A percentile compares a stretch with the other conserved stretches of the same genome.
Evolutionary conservation across 2,329 filamentous ascomycete genomes (phyloP).

Genomic region (Apiospora aurea): DNA sequence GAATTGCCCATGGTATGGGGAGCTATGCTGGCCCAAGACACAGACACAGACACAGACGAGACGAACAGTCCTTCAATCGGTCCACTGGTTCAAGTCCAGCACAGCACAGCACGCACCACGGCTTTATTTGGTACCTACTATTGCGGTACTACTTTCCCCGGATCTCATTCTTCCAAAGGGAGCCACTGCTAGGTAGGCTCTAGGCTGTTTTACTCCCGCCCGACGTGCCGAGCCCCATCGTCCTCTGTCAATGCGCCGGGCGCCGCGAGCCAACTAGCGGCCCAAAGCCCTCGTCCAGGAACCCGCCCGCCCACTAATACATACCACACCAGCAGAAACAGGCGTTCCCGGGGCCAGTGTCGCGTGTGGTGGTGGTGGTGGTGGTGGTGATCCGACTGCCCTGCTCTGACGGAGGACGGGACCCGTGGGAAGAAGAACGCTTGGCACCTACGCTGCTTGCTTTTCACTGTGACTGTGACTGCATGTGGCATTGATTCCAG

Average conservation of each 20-base stretch:
- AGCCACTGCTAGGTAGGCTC: not conserved
- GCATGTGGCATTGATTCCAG: not conserved
- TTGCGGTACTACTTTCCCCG: not conserved
- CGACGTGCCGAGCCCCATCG: not conserved
- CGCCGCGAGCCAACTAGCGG: not conserved
- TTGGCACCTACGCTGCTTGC: not conserved
- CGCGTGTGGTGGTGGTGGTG: slow-evolving; percentile 12
- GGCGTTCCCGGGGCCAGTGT: slow-evolving; percentile 10
- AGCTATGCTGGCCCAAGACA: not conserved
- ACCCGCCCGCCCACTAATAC: slow-evolving; percentile 8
- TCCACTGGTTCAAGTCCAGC: no score
- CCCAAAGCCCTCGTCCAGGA: not conserved
- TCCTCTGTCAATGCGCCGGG: not conserved
- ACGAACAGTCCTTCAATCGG: not conserved
- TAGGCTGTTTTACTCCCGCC: not conserved
- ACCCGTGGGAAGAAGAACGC: slow-evolving; percentile 11
- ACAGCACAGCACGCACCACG: not conserved
- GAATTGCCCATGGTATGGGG: not conserved
- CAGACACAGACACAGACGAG: not conserved
- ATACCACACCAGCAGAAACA: slow-evolving; percentile 9
- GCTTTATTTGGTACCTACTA: not conserved
- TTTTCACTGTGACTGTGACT: not conserved
- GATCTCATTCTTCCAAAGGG: not conserved
- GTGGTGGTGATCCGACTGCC: not conserved
- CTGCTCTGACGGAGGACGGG: not conserved